Evolutionary conservation across 2,329 filamentous ascomycete species (phyloP).

Genomic region (Immersiporthe knoxdaviesiana): DNA sequence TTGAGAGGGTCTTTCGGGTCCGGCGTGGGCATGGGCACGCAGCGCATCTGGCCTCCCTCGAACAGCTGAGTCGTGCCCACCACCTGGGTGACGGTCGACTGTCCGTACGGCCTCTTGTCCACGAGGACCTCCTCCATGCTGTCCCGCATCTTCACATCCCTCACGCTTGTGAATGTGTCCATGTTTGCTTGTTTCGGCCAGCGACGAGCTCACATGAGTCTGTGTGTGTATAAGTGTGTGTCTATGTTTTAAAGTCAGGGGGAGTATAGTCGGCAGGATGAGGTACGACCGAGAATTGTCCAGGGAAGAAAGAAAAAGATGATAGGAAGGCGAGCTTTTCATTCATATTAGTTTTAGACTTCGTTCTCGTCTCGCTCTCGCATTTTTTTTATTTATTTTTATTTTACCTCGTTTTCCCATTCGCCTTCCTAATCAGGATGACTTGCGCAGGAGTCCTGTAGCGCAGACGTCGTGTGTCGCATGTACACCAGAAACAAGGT

Average conservation of each 20-base stretch:
- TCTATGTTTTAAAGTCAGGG: neutral
- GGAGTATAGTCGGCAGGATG: neutral
- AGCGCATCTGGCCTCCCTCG: conserved; percentile 28
- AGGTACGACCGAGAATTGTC: neutral
- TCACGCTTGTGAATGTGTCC: neutral
- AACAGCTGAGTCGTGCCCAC: conserved; percentile 31
- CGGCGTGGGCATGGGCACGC: conserved; percentile 30
- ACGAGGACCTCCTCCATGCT: conserved; percentile 26
- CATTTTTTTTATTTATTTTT: neutral
- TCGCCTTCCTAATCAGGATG: neutral
- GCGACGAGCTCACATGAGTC: conserved; percentile 4
- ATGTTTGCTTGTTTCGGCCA: conserved; percentile 15
- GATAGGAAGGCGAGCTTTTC: neutral
- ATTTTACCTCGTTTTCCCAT: neutral
- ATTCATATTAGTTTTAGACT: neutral
- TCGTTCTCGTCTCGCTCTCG: neutral
- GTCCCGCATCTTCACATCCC: conserved; percentile 17
- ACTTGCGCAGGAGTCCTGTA: neutral
- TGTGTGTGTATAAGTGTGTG: neutral
- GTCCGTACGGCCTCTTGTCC: neutral
- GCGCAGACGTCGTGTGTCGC: conserved; percentile 13
- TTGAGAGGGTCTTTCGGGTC: conserved; percentile 33
- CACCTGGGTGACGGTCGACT: conserved; percentile 22
- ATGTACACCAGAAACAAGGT: neutral
- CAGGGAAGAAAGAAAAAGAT: neutral